phyloP scores from a whole-genome alignment of 2,329 filamentous ascomycete species.

The Sclerotinia trifoliorum region DNA sequence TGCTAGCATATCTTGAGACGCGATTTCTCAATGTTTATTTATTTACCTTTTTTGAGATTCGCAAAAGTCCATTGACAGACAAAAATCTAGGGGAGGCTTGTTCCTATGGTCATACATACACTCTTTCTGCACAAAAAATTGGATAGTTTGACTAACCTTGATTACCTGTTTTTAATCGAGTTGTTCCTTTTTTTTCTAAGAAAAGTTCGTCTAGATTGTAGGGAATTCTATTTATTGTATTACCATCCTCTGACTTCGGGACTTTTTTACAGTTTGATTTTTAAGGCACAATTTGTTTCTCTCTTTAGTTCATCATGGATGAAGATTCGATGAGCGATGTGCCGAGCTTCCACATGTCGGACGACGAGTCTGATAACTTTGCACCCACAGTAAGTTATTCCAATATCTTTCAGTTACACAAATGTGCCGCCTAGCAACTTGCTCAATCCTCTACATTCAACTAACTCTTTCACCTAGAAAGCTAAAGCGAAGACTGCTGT shows the following conservation, averaged over 20 bases:
- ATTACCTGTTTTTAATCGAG: not conserved
- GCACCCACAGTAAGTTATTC: slow-evolving; percentile 51
- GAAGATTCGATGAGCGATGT: slow-evolving; percentile 52
- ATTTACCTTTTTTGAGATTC: slow-evolving; percentile 9
- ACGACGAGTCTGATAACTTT: slow-evolving; percentile 58
- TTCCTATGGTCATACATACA: slow-evolving; percentile 6
- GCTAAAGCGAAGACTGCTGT: slow-evolving; percentile 51
- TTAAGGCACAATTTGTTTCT: slow-evolving; percentile 6
- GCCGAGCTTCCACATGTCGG: slow-evolving; percentile 54
- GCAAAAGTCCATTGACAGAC: not conserved
- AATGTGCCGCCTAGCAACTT: not conserved
- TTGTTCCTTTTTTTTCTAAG: not conserved
- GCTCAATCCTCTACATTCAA: not conserved
- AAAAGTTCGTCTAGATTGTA: not conserved
- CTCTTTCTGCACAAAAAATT: slow-evolving; percentile 7
- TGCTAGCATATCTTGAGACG: not conserved
- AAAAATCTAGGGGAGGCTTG: slow-evolving; percentile 6
- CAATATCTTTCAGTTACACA: not conserved
- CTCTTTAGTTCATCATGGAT: slow-evolving; percentile 28
- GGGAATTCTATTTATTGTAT: slow-evolving; percentile 16
- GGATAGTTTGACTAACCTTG: not conserved
- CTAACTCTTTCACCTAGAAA: slow-evolving; percentile 44
- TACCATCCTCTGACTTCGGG: slow-evolving; percentile 13
- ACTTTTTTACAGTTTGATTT: not conserved
- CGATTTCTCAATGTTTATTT: slow-evolving; percentile 18